A percentile compares a stretch with the other conserved stretches of the same genome.
Evolutionary conservation across 352 stramenopile species (phyloP).

Genomic region (Elongisporangium prolatum): DNA sequence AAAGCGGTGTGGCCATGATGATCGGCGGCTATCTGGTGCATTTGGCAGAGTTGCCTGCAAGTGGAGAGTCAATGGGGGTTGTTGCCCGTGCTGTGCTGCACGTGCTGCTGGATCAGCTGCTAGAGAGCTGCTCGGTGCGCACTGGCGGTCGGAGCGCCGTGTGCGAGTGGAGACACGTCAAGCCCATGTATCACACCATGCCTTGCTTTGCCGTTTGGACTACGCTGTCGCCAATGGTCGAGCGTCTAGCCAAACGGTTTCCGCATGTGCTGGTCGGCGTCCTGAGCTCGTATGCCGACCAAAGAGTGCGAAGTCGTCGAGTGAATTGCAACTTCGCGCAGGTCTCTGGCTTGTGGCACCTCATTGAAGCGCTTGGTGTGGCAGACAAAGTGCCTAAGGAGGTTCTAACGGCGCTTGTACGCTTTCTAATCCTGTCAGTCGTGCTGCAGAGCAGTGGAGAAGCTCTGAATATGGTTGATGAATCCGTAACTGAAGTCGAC

Average conservation of each 20-base stretch:
- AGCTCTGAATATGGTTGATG: not conserved
- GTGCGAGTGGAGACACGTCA: conserved; percentile 47
- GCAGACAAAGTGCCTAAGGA: too few species aligned
- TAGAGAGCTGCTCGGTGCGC: conserved; percentile 26
- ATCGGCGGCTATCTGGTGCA: conserved; percentile 48
- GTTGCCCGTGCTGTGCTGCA: conserved; percentile 12
- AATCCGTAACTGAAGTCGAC: not conserved
- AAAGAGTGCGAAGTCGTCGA: conserved; percentile 3
- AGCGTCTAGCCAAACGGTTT: conserved; percentile 28
- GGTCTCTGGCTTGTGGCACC: conserved; percentile 46
- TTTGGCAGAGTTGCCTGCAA: conserved; percentile 10
- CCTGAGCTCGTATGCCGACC: conserved; percentile 8
- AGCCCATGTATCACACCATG: conserved; percentile 62
- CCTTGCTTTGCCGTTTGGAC: conserved; percentile 54
- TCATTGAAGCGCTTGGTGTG: conserved; percentile 33
- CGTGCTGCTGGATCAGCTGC: conserved; percentile 45
- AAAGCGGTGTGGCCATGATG: conserved; percentile 47
- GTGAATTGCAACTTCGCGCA: conserved; percentile 59
- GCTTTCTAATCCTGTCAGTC: conserved; percentile 1
- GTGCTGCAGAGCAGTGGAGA: conserved; percentile 7
- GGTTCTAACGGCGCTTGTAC: too few species aligned
- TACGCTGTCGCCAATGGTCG: conserved; percentile 45
- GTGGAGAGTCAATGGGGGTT: not conserved
- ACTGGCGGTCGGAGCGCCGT: conserved; percentile 13
- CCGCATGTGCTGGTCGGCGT: conserved; percentile 17